phyloP scores from a whole-genome alignment of 2,329 filamentous ascomycete genomes.

The Didymosphaeria variabile region DNA sequence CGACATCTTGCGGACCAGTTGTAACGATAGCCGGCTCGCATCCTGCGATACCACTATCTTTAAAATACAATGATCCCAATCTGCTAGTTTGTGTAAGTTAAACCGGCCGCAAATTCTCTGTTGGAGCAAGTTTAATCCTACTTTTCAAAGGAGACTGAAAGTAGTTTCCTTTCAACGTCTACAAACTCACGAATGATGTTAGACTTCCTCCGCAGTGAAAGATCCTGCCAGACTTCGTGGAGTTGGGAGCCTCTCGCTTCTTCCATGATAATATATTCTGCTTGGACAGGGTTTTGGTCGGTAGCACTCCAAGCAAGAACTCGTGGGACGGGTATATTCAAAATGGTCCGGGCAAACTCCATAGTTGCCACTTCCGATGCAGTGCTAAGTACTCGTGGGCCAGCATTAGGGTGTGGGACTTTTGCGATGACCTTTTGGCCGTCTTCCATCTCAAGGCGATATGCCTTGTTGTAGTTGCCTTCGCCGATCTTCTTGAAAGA shows the following conservation, averaged over 20 bases:
- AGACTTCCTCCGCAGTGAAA: constrained; percentile 27
- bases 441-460: constrained; percentile 28
- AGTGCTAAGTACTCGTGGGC: constrained; percentile 28
- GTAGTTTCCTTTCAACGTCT: constrained; percentile 40
- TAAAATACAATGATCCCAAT: constrained; percentile 34
- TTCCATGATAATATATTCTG: constrained; percentile 47
- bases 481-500: constrained; percentile 32
- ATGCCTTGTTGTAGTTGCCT: constrained; percentile 35
- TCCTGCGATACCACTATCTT: constrained; percentile 32
- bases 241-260: constrained; percentile 37
- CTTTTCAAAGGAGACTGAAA: constrained; percentile 39
- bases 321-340: constrained; percentile 36
- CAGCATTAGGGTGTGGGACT: constrained; percentile 37
- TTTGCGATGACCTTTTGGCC: constrained; percentile 36
- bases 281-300: constrained; percentile 33
- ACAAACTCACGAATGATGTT: constrained; percentile 39
- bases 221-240: constrained; percentile 33
- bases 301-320: constrained; percentile 37
- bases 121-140: constrained; percentile 18
- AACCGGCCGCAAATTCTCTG: not conserved
- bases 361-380: constrained; percentile 42
- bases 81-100: constrained; percentile 27
- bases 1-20: constrained; percentile 27
- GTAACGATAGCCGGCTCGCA: constrained; percentile 41
- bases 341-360: constrained; percentile 32